A percentile compares a stretch with the other conserved stretches of the same genome.
phyloP scores from a whole-genome alignment of 345 rosid genomes.

The Salix caprea region DNA sequence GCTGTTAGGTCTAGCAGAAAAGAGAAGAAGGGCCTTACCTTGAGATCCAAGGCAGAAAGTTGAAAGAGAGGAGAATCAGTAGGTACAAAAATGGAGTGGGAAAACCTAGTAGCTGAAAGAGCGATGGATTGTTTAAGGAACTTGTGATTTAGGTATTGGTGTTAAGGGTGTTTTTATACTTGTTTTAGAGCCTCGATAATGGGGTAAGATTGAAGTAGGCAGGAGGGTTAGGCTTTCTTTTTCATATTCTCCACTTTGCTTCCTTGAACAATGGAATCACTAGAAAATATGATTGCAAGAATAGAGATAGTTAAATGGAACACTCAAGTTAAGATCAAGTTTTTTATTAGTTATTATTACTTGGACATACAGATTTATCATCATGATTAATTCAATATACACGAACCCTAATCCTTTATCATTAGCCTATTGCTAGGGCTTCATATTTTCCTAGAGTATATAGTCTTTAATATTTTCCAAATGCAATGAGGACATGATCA shows the following conservation, averaged over 20 bases:
- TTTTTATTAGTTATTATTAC: too few relatives aligned
- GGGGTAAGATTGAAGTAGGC: conserved; percentile 24
- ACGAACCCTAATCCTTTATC: background rate
- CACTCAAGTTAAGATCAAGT: too few relatives aligned
- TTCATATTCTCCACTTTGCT: conserved; percentile 32
- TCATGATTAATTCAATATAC: background rate
- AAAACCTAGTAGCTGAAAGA: conserved; percentile 1
- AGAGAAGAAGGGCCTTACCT: background rate
- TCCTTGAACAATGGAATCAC: conserved; percentile 35
- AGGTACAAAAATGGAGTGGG: background rate
- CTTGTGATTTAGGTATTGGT: conserved; percentile 21
- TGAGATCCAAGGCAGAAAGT: background rate
- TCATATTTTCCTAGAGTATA: background rate
- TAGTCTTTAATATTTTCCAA: too few relatives aligned
- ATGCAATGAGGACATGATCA: background rate
- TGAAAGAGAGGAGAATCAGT: background rate
- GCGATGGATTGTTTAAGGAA: conserved; percentile 6
- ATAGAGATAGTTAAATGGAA: too few relatives aligned
- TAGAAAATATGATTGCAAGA: conserved; percentile 20
- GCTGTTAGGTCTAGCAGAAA: background rate
- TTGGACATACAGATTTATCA: background rate
- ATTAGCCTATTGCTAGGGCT: background rate
- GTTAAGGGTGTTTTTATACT: conserved; percentile 31
- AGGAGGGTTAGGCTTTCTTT: conserved; percentile 29
- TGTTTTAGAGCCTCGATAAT: conserved; percentile 24